phyloP scores from a whole-genome alignment of 441 rosid species.

The Eutrema salsugineum region DNA sequence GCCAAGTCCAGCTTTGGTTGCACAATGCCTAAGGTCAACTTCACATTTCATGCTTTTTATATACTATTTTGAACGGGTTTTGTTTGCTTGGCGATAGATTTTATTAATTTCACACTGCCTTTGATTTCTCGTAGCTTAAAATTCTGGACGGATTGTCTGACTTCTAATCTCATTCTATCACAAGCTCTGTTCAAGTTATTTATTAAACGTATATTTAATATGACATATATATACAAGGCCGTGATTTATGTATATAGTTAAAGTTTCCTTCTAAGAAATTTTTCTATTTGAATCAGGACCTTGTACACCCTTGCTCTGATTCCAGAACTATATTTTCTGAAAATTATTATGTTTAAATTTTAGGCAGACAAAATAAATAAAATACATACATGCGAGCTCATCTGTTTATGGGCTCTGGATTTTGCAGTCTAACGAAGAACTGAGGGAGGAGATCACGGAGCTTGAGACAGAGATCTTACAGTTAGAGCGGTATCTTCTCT shows the following conservation, averaged over 20 bases:
- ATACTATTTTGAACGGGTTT: neutral
- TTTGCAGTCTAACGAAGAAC: conserved; percentile 50
- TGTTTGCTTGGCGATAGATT: neutral
- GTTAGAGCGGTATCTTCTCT: conserved; percentile 58
- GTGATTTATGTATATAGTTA: too few relatives aligned
- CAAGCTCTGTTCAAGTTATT: too few relatives aligned
- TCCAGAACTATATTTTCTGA: neutral
- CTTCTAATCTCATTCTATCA: too few relatives aligned
- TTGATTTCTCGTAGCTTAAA: neutral
- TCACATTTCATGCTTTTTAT: neutral
- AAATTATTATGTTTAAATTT: neutral
- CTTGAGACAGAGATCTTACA: conserved; percentile 61
- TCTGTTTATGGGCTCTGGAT: neutral
- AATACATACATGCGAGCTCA: too few relatives aligned
- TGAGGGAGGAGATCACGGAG: conserved; percentile 51
- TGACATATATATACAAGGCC: too few relatives aligned
- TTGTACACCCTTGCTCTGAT: too few relatives aligned
- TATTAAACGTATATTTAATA: too few relatives aligned
- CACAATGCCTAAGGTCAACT: conserved; percentile 10
- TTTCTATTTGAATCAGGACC: too few relatives aligned
- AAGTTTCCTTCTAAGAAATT: too few relatives aligned
- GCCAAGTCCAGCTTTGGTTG: neutral
- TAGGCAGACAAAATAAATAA: too few relatives aligned
- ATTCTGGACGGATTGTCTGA: too few relatives aligned
- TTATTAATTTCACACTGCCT: neutral